These are phyloP conservation scores for Phytophthora kernoviae DNA, from an alignment of 352 stramenopile species.

Conservation along the genomic window DNA sequence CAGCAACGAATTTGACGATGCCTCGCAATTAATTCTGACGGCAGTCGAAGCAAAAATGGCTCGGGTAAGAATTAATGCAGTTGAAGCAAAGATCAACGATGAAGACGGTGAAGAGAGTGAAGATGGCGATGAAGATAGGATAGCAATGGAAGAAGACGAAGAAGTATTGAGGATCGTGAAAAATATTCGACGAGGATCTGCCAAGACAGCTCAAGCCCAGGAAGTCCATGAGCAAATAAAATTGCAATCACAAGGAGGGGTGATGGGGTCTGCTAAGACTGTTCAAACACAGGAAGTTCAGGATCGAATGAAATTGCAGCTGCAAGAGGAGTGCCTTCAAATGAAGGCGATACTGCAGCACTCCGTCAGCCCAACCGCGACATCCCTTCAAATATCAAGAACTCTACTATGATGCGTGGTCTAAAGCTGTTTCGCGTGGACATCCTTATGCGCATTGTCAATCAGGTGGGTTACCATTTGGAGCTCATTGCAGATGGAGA, in stretches of 20 bases:
- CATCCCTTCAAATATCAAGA: constrained; percentile 55
- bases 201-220: constrained; percentile 19
- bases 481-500: not conserved
- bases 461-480: constrained; percentile 37
- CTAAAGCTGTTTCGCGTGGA: constrained; percentile 66
- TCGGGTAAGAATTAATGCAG: constrained; percentile 4
- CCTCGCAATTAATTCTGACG: constrained; percentile 21
- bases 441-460: constrained; percentile 64
- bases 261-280: not conserved
- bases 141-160: constrained; percentile 49
- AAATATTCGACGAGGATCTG: constrained; percentile 38
- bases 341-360: constrained; percentile 24
- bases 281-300: constrained; percentile 1
- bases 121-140: constrained; percentile 7
- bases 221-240: constrained; percentile 16
- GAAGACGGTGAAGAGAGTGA: constrained; percentile 24
- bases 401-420: constrained; percentile 41
- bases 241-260: constrained; percentile 8
- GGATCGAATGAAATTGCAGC: constrained; percentile 13
- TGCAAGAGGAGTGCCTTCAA: constrained; percentile 13
- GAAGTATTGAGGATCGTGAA: constrained; percentile 30
- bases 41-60: constrained; percentile 18
- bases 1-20: constrained; percentile 37
- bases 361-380: constrained; percentile 35
- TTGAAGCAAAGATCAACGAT: constrained; percentile 1